Evolutionary conservation across 371 early-diverging fungal species (phyloP).

Genomic region (Thermomucor indicae-seudaticae): DNA sequence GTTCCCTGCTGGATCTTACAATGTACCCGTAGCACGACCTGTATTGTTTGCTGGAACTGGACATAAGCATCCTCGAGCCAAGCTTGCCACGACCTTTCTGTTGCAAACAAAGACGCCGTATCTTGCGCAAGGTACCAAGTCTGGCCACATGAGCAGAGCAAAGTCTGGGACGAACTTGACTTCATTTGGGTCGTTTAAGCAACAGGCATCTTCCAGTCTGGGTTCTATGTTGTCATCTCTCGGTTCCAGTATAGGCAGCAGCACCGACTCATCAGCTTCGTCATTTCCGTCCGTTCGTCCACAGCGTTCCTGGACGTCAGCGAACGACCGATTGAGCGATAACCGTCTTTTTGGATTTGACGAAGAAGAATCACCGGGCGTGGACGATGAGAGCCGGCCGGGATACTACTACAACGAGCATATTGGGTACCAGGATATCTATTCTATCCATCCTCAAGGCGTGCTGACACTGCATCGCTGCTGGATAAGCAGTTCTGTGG

Average conservation of each 20-base stretch:
- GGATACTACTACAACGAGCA: conserved; percentile 30
- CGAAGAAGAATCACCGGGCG: conserved; percentile 36
- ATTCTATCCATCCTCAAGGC: conserved; percentile 56
- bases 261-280: conserved; percentile 6
- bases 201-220: conserved; percentile 32
- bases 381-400: conserved; percentile 23
- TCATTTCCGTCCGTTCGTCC: not conserved
- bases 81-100: conserved; percentile 35
- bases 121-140: conserved; percentile 13
- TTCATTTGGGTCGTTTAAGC: conserved; percentile 16
- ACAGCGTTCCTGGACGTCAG: conserved; percentile 18
- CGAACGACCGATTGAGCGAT: conserved; percentile 24
- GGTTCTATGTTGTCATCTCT: conserved; percentile 32
- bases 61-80: conserved; percentile 14
- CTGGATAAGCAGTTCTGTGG: conserved; percentile 51
- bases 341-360: conserved; percentile 49
- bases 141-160: not conserved
- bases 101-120: conserved; percentile 23
- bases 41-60: not conserved
- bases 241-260: conserved; percentile 22
- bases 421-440: conserved; percentile 53
- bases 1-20: conserved; percentile 10
- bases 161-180: conserved; percentile 2
- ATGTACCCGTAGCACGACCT: conserved; percentile 1
- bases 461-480: conserved; percentile 56